phyloP scores from a whole-genome alignment of 2,329 filamentous ascomycete genomes.

The Aspergillus pseudoterreus region DNA sequence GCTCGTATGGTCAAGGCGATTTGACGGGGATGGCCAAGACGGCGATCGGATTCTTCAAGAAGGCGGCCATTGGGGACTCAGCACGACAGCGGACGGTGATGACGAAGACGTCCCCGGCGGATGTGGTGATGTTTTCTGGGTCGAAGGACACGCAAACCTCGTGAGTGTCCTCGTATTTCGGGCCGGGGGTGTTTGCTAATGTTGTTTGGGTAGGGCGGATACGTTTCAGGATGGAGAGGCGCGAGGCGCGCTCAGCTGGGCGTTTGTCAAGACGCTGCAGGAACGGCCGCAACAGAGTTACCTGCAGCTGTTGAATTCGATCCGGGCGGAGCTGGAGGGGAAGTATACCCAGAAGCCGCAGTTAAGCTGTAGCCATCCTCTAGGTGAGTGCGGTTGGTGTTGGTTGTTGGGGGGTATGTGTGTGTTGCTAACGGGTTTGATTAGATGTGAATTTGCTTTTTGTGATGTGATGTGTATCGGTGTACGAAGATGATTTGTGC shows the following conservation, averaged over 20 bases:
- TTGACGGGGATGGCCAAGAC: conserved; percentile 74
- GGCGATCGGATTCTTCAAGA: conserved; percentile 82
- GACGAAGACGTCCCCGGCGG: conserved; percentile 90
- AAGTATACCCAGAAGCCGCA: conserved; percentile 96
- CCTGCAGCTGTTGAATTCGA: conserved; percentile 86
- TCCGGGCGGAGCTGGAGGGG: conserved; percentile 78
- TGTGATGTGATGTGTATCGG: conserved; percentile 60
- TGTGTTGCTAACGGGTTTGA: not conserved
- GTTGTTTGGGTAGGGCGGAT: conserved; percentile 62
- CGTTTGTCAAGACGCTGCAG: conserved; percentile 84
- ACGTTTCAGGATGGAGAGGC: conserved; percentile 84
- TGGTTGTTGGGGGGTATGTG: not conserved
- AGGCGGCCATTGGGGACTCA: conserved; percentile 73
- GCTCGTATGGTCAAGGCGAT: conserved; percentile 77
- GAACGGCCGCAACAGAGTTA: conserved; percentile 94
- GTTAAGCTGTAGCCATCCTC: conserved; percentile 89
- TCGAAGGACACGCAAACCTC: conserved; percentile 90
- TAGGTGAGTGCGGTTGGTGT: conserved; percentile 61
- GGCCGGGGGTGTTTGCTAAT: not conserved
- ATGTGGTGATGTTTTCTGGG: conserved; percentile 96
- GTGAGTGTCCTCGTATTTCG: conserved; percentile 17
- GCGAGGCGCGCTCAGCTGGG: conserved; percentile 95
- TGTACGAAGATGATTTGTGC: not conserved
- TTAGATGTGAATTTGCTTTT: conserved; percentile 63
- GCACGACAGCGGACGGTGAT: conserved; percentile 74